phyloP scores from a whole-genome alignment of 192 early-diverging fungal species.

The Rhizophagus prolifer region DNA sequence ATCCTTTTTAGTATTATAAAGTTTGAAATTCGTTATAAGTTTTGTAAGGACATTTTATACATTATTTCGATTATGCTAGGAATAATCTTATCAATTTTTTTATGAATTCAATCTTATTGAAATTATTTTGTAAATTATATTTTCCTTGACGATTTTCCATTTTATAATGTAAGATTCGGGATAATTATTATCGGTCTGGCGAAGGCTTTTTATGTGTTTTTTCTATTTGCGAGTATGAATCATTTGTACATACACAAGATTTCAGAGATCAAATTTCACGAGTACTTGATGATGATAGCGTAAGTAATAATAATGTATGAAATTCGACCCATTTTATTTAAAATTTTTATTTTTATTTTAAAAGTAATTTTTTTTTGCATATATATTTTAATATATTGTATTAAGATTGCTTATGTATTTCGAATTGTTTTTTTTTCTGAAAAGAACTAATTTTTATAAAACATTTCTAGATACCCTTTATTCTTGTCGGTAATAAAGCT shows the following conservation, averaged over 20 bases:
- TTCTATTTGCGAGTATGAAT: constrained; percentile 77
- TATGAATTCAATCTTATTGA: background rate
- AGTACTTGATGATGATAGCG: constrained; percentile 76
- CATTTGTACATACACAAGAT: constrained; percentile 78
- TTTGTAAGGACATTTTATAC: background rate
- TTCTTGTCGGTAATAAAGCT: constrained; percentile 80
- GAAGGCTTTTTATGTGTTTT: constrained; percentile 88
- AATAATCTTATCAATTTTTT: no score
- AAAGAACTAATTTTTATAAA: background rate
- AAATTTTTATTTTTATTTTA: constrained; percentile 12
- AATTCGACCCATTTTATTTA: background rate
- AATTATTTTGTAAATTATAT: background rate
- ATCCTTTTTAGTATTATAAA: constrained; percentile 30
- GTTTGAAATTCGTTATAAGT: no score
- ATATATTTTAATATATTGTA: no score
- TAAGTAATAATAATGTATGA: constrained; percentile 35
- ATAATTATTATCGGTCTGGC: constrained; percentile 83
- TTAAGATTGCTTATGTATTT: no score
- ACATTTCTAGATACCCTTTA: constrained; percentile 61
- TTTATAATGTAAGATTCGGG: constrained; percentile 57
- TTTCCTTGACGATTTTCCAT: background rate
- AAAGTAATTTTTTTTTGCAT: no score
- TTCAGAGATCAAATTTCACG: constrained; percentile 85
- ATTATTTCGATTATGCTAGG: background rate
- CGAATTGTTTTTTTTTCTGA: no score